Evolutionary conservation across 192 early-diverging fungal genomes (phyloP).

Genomic region (Spizellomyces sp.): DNA sequence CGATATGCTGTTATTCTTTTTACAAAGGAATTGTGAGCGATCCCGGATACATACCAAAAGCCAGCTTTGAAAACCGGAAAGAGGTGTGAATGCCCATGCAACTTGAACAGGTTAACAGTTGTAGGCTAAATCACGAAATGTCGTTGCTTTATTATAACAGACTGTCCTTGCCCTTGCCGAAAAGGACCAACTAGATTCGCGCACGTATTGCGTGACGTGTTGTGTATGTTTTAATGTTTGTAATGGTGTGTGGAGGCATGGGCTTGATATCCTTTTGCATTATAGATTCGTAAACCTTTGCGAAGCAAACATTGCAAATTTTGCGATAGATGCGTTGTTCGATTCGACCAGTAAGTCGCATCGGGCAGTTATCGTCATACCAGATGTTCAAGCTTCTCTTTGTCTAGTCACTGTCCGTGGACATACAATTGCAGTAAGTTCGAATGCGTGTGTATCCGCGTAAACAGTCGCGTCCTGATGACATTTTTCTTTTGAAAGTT

Average conservation of each 20-base stretch:
- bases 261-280: background rate
- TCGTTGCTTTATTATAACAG: conserved; percentile 12
- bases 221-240: conserved; percentile 45
- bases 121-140: background rate
- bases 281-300: conserved; percentile 77
- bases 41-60: conserved; percentile 78
- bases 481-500: conserved; percentile 37
- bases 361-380: background rate
- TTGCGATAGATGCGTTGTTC: conserved; percentile 90
- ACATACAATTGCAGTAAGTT: conserved; percentile 84
- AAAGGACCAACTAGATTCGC: conserved; percentile 65
- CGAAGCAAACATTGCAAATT: conserved; percentile 93
- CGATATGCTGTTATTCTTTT: conserved; percentile 70
- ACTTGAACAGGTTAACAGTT: background rate
- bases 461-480: background rate
- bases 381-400: background rate
- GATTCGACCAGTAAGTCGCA: conserved; percentile 81
- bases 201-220: conserved; percentile 88
- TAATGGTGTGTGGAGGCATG: background rate
- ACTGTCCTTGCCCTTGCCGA: conserved; percentile 69
- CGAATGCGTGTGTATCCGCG: background rate
- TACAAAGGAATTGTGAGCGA: conserved; percentile 72
- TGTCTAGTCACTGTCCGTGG: conserved; percentile 89
- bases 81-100: conserved; percentile 6
- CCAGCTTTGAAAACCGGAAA: conserved; percentile 41